Percentiles rank a stretch among this genome's conserved stretches.
These are phyloP conservation scores for Pleurotus citrinopileatus DNA, from an alignment of 768 basidiomycete genomes.

Conservation along the genomic window DNA sequence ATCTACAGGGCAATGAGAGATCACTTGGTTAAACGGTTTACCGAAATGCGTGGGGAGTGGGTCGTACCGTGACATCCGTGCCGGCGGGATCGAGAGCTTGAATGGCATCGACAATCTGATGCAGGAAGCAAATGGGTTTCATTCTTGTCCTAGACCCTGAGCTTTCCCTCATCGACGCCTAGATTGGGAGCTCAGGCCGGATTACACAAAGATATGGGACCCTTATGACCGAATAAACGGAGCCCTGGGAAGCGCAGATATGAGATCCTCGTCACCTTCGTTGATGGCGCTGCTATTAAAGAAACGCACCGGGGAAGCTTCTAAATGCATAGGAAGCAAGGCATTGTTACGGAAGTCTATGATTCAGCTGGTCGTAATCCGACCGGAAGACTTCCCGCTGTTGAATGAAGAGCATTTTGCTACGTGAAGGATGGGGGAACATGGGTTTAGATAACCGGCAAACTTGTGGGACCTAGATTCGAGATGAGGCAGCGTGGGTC, in stretches of 20 bases:
- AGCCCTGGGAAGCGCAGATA: neutral
- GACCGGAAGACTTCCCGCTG: too few relatives aligned
- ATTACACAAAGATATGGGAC: neutral
- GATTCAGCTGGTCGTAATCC: neutral
- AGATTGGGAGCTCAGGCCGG: neutral
- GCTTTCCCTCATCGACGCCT: neutral
- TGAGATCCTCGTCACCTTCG: neutral
- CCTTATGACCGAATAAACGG: neutral
- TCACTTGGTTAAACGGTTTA: neutral
- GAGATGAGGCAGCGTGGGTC: too few relatives aligned
- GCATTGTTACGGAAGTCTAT: neutral
- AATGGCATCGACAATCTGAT: neutral
- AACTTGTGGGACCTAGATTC: too few relatives aligned
- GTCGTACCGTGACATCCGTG: neutral
- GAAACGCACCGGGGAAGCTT: neutral
- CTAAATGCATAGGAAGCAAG: neutral
- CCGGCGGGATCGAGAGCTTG: neutral
- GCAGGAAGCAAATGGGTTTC: neutral
- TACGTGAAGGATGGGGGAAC: too few relatives aligned
- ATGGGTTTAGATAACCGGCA: too few relatives aligned
- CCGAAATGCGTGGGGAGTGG: neutral
- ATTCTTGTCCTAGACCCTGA: neutral
- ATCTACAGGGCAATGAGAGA: neutral
- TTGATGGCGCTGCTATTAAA: neutral
- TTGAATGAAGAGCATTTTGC: too few relatives aligned